These are phyloP conservation scores for Calonectria montana DNA, from an alignment of 2,329 filamentous ascomycete genomes.

Conservation along the genomic window DNA sequence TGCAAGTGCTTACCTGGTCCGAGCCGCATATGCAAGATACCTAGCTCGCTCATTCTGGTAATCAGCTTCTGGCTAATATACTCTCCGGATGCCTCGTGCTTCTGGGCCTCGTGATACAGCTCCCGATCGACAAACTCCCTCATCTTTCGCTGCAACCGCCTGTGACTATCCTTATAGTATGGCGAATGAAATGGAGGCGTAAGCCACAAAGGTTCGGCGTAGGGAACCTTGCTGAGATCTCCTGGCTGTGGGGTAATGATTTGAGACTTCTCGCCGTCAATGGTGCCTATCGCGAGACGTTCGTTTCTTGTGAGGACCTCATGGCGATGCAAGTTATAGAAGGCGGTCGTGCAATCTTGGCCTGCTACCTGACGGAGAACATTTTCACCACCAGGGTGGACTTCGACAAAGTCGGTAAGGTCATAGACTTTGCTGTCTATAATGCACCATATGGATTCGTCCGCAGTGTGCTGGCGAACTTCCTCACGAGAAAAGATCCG, in stretches of 20 bases:
- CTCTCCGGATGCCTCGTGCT: conserved; percentile 79
- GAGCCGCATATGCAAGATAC: conserved; percentile 83
- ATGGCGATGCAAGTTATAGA: conserved; percentile 92
- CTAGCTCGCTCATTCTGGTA: conserved; percentile 77
- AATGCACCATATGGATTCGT: conserved; percentile 84
- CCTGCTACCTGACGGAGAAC: conserved; percentile 85
- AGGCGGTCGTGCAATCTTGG: conserved; percentile 81
- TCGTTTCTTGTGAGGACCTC: conserved; percentile 86
- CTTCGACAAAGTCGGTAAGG: conserved; percentile 84
- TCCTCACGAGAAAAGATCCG: background rate
- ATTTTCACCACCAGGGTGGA: conserved; percentile 83
- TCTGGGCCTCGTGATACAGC: conserved; percentile 79
- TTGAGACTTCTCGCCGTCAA: conserved; percentile 80
- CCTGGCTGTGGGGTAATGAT: conserved; percentile 76
- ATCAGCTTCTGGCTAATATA: conserved; percentile 79
- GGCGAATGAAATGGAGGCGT: conserved; percentile 80
- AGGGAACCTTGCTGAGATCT: conserved; percentile 81
- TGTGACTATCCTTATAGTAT: conserved; percentile 83
- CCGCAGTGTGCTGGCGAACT: conserved; percentile 65
- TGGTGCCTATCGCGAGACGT: conserved; percentile 79
- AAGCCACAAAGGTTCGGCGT: conserved; percentile 88
- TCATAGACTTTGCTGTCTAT: conserved; percentile 91
- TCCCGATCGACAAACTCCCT: conserved; percentile 78
- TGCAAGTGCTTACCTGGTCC: conserved; percentile 86
- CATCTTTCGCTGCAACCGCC: conserved; percentile 73